A percentile compares a stretch with the other conserved stretches of the same genome.
Conservation (phyloP, 2,329 filamentous ascomycete genomes). For the Periglandula ipomoeae region DNA sequence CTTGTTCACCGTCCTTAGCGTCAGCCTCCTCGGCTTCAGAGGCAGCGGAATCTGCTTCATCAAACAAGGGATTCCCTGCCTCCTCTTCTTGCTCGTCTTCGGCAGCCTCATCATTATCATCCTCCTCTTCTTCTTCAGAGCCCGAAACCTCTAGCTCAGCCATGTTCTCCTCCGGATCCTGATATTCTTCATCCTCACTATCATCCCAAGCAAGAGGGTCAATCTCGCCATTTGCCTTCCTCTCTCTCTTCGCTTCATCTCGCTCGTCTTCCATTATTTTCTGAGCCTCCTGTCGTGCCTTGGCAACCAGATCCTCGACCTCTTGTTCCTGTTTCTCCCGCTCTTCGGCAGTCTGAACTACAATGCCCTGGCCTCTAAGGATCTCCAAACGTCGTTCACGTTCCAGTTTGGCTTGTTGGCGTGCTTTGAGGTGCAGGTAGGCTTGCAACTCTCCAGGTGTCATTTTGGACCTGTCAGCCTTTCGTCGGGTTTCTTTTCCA, state of each 20-base stretch:
- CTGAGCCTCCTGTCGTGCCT: constrained; percentile 65
- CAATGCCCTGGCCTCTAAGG: constrained; percentile 69
- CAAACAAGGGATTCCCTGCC: constrained; percentile 23
- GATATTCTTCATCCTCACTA: constrained; percentile 44
- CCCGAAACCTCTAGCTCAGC: constrained; percentile 34
- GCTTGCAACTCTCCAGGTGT: constrained; percentile 60
- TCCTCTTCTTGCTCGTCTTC: constrained; percentile 28
- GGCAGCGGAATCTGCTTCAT: constrained; percentile 29
- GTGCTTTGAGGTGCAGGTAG: constrained; percentile 60
- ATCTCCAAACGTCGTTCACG: constrained; percentile 68
- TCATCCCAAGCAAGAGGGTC: constrained; percentile 49
- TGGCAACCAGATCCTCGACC: constrained; percentile 81
- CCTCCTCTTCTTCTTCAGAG: constrained; percentile 31
- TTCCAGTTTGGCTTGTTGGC: constrained; percentile 70
- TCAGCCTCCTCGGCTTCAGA: constrained; percentile 14
- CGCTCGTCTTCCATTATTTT: constrained; percentile 72
- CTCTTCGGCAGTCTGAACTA: constrained; percentile 79
- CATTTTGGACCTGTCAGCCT: constrained; percentile 46
- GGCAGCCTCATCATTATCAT: constrained; percentile 22
- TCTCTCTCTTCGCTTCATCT: constrained; percentile 59
- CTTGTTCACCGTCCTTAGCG: constrained; percentile 24
- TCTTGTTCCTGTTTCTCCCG: constrained; percentile 72
- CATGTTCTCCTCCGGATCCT: constrained; percentile 29
- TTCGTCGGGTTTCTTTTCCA: constrained; percentile 38
- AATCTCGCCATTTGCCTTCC: constrained; percentile 33